Evolutionary conservation across 2,329 filamentous ascomycete genomes (phyloP), one percentile per base, ranked within the genome.

Genomic region (Harringtonia lauricola): DNA sequence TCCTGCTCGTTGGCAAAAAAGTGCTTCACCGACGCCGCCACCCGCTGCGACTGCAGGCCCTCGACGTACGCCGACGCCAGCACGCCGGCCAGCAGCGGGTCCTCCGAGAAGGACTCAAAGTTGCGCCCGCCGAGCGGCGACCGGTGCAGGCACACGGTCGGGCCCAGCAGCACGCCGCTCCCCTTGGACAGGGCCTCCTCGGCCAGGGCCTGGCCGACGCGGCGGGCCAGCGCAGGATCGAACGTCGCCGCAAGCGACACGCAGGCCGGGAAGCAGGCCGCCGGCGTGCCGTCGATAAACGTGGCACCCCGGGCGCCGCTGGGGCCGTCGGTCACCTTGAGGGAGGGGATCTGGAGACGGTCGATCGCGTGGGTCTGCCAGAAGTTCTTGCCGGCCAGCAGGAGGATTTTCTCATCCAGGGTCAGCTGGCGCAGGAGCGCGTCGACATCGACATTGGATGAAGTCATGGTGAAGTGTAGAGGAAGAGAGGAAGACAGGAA

Each of bases 111-210:
- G 36, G 58, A 59, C 50, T 65, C 63, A 47, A 64, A 64, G 19
- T 61, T 61, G 43, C 63, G 54, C 37, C 62, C 63, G 14, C 62
- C 62, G 8, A 65, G 53, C 1, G 62, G 63, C 9, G 57, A 60
- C 26, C 63, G 55, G 40, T 64, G 61, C 41, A 64, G 63, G 52
- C 59, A 66, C 45, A 67, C 62, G 0, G 64, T 68, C 2, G 81
- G 81, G 7, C 80, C 81, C 26, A 86, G 67, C 53, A 79, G 74
- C 12, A 83, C 70, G 55, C 84, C 79, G 18, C 81, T 70, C 45
- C 81, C 81, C 62, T 86, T 86, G 46, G 63, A 73, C 47, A 69
- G 71, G 53, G 79, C 74, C 56, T 86, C 82, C 42, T 70, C 61
- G 15, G 78, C 82, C 74, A 86, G 82, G 29, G 79, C 76, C 38